Evolutionary conservation across 768 basidiomycete species (phyloP).

Genomic region (Tricholoma bakamatsutake): DNA sequence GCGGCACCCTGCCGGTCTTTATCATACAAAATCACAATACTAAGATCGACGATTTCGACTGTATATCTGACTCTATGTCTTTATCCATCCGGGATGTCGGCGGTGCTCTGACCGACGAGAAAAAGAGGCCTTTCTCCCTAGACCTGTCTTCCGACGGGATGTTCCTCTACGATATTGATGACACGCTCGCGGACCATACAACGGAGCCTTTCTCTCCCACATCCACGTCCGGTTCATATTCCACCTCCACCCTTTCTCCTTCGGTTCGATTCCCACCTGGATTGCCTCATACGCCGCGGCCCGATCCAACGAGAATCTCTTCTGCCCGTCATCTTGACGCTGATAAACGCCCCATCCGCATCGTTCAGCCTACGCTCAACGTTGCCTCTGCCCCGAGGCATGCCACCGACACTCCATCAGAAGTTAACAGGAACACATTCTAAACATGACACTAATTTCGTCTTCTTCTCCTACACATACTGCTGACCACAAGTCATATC

Average conservation of each 20-base stretch:
- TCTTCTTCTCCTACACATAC: not conserved
- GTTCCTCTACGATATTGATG: constrained; percentile 31
- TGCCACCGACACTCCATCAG: not conserved
- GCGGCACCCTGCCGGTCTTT: constrained; percentile 35
- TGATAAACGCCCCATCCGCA: not conserved
- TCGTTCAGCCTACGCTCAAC: not conserved
- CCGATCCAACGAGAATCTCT: constrained; percentile 26
- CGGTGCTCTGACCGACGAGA: constrained; percentile 26
- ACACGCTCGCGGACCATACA: constrained; percentile 32
- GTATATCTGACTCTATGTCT: constrained; percentile 41
- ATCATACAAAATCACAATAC: constrained; percentile 36
- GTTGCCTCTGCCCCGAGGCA: not conserved
- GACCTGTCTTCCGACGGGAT: constrained; percentile 31
- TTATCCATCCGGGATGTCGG: constrained; percentile 33
- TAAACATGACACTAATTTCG: not conserved
- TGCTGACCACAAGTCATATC: not conserved
- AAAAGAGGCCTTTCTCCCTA: constrained; percentile 26
- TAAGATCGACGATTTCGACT: constrained; percentile 43
- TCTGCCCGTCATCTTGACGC: constrained; percentile 17
- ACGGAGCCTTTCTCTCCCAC: constrained; percentile 25
- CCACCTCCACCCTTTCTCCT: constrained; percentile 12
- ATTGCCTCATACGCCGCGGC: constrained; percentile 5
- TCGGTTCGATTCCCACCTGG: constrained; percentile 6
- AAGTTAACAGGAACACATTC: not conserved
- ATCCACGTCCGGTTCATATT: constrained; percentile 23